phyloP scores from a whole-genome alignment of 495 filamentous ascomycete species.

The Annulohypoxylon stygium region DNA sequence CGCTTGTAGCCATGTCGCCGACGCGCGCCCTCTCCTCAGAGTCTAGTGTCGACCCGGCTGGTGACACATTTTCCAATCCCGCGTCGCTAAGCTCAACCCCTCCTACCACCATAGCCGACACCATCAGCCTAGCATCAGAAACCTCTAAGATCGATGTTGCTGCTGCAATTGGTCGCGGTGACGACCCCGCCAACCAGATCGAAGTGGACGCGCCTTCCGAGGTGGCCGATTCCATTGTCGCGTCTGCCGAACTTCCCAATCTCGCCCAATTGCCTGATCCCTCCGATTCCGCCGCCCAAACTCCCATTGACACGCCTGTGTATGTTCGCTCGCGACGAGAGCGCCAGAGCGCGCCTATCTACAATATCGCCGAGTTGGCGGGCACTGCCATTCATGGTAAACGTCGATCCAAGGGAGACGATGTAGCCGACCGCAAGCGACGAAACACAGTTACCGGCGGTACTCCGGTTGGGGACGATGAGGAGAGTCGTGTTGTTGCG shows the following conservation, averaged over 20 bases:
- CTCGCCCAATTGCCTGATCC: neutral
- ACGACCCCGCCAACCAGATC: conserved; percentile 38
- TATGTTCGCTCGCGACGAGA: conserved; percentile 59
- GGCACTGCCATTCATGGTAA: conserved; percentile 62
- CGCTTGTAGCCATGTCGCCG: conserved; percentile 39
- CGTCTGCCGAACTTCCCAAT: conserved; percentile 33
- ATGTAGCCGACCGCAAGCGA: conserved; percentile 54
- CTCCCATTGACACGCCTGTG: conserved; percentile 34
- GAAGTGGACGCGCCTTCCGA: conserved; percentile 47
- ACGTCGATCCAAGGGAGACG: conserved; percentile 56
- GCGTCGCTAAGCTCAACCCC: conserved; percentile 64
- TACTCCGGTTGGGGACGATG: conserved; percentile 36
- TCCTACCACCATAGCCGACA: conserved; percentile 62
- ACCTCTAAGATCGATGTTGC: conserved; percentile 46
- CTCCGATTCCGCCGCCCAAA: conserved; percentile 13
- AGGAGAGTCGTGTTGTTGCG: conserved; percentile 36
- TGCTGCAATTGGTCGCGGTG: conserved; percentile 38
- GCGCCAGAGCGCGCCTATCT: conserved; percentile 62
- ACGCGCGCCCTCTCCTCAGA: conserved; percentile 51
- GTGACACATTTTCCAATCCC: conserved; percentile 57
- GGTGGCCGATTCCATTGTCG: conserved; percentile 57
- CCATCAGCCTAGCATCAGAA: conserved; percentile 60
- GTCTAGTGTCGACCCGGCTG: conserved; percentile 48
- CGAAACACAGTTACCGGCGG: conserved; percentile 58
- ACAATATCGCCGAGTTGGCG: conserved; percentile 67